Base-by-base conservation (phyloP, 2,329 filamentous ascomycete genomes). In the Pleurostoma richardsiae region DNA sequence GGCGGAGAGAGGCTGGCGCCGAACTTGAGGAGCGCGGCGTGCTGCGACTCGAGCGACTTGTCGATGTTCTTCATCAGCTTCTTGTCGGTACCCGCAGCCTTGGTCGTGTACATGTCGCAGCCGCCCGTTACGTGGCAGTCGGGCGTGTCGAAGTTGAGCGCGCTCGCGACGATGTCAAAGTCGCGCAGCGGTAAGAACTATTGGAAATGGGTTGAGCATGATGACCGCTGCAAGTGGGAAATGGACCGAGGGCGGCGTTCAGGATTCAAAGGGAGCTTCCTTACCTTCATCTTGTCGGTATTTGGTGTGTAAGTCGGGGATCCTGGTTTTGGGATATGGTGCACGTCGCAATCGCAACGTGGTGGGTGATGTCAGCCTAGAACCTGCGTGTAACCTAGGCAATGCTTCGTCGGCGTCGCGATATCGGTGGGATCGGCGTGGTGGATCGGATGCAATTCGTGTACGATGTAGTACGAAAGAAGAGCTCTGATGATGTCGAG, bases 1-100 rank as follows among this genome's bases (percentile, higher is more conserved):
- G 90, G 89, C 29, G 91, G 89, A 27, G 92, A 95, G 26, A 97
- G 77, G 42, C 88, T 91, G 19, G 89, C 88, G 30, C 92, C 91
- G 29, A 96, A 80, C 53, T 90, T 86, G 43, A 96, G 76, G 2
- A 95, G 80, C 6, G 90, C 88, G 56, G 90, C 88, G 76, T 97
- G 90, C 66, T 96, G 90, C 36, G 88, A 87, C 66, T 95, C 90
- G 49, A 99, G 81, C 30, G 88, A 90, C 61, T 88, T 83, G 64
- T 96, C 91, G 62, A 99, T 97, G 63, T 86, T 88, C 69, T 91
- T 95, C 76, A 96, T 96, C 6, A 99, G 76, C 64, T 97, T 97
- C 79, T 96, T 96, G 66, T 99, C 94, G 53, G 86, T 85, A 41
- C 91, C 90, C 46, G 92, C 90, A 30, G 94, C 91, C 69, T 99